Evolutionary conservation across 768 basidiomycete species (phyloP), one percentile per base, ranked within the genome.

Genomic region (Kwoniella sp.): DNA sequence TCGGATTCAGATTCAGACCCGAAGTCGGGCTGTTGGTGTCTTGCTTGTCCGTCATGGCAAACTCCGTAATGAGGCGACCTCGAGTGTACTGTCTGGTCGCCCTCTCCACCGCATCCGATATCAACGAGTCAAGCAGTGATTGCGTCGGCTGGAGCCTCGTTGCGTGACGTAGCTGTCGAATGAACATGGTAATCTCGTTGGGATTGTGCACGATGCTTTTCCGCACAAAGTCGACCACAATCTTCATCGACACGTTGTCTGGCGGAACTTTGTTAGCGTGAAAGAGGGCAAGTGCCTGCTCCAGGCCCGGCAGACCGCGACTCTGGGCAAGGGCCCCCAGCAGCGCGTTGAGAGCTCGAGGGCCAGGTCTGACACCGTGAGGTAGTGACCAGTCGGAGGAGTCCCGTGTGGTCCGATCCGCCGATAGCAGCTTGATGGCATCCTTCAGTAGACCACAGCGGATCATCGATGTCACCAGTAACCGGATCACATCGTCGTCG

Each of bases 181-280:
- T 40, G 31, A 59, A 17, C 12, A 34, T 32, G 8, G 60, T 60
- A 1, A 66, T 28, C 9, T 57, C 53, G 3, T 15, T 46, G 19
- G 55, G 58, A 19, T 15, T 40, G 36, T 34, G 33, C 12, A 25
- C 27, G n/a, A 46, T 31, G 5, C 25, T 15, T 15, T 11, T 27
- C 20, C 33, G 44, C 5, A 57, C 52, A 31, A 51, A 46, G 12
- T 59, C 45, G 26, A 66, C 46, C 25, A 66, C 34, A 31, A 59
- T 45, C 22, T 42, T 45, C 32, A 62, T 15, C 11, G 60, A 60
- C 1, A 42, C 33, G 20, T 47, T 34, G 31, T 66, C 53, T n/a
- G 64, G 58, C 15, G 19, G 12, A 12, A 57, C 42, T 10, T 32
- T 26, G 17, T 23, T n/a, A 19, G 19, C 26, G 20, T 38, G 37